Evolutionary conservation across 2,329 filamentous ascomycete species (phyloP), one percentile per base, ranked within the genome.

Genomic region (Fusarium brevicatenulatum): DNA sequence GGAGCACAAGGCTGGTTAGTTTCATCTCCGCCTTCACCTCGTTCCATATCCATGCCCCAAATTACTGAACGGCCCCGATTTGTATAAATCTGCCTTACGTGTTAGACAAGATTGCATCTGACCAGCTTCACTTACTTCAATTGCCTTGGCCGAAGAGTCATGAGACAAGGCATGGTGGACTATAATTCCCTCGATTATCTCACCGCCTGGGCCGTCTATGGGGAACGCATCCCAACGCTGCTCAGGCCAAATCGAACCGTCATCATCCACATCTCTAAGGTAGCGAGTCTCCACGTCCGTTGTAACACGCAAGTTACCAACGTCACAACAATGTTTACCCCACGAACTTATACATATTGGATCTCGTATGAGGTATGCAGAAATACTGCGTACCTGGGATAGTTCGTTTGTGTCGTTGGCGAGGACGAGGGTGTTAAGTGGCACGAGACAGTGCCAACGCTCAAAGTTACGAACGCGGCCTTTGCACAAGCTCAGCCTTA

Each of bases 111-210:
- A 19, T 28, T 12, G 23, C 7, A 4, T 4, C 9, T 8, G 9
- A 9, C 3, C 1, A 3, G 7, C 1, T 7, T 3, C 4, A 34
- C 30, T 23, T 23, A 34, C 47, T 2, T 50, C 21, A 4, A 50
- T 19, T 23, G 47, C n/a, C 6, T 7, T 50, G 0, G 47, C 16
- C 7, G 28, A 4, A 32, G 46, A 4, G 0, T 50, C 46, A 1
- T 1, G 25, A 47, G 0, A 30, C 0, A 3, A 2, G 19, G 0
- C 28, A 10, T 36, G n/a, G 4, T 36, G 0, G 8, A 52, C 6
- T 5, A 0, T 25, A 4, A 52, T 1, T 1, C 25, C 30, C 10
- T 25, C n/a, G 1, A 52, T 36, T 2, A 0, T 8, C 0, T 52
- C 30, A 7, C 47, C 47, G 0, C 49, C 49, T 15, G 0, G 32